phyloP scores from a whole-genome alignment of 2,329 filamentous ascomycete species.

The Ophiocordyceps unilateralis region DNA sequence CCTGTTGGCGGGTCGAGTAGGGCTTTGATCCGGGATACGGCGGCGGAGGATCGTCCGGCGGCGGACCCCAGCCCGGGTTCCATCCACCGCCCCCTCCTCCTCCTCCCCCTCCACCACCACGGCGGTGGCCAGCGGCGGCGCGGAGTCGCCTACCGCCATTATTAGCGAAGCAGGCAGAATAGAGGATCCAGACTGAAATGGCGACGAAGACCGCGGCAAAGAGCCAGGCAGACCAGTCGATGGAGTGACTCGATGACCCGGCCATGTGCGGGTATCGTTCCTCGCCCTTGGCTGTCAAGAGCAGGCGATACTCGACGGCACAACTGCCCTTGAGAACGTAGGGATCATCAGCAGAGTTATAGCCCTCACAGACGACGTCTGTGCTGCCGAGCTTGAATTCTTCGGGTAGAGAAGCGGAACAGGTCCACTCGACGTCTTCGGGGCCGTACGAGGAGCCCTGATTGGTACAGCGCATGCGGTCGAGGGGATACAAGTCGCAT shows the following conservation, averaged over 20 bases:
- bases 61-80: constrained; percentile 17
- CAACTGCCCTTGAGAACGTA: constrained; percentile 87
- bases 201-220: constrained; percentile 47
- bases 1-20: constrained; percentile 14
- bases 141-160: constrained; percentile 4
- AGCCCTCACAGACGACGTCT: constrained; percentile 87
- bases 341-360: constrained; percentile 55
- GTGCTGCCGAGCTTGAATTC: constrained; percentile 61
- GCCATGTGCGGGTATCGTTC: constrained; percentile 44
- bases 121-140: constrained; percentile 12
- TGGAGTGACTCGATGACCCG: constrained; percentile 16
- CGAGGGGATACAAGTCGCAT: constrained; percentile 54
- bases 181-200: constrained; percentile 45
- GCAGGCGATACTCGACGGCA: constrained; percentile 73
- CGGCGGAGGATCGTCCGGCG: constrained; percentile 33
- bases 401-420: constrained; percentile 43
- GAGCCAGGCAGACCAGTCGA: constrained; percentile 21
- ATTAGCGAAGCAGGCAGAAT: constrained; percentile 25
- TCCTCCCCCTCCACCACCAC: constrained; percentile 23
- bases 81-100: constrained; percentile 24
- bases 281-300: constrained; percentile 63
- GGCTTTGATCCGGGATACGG: constrained; percentile 23
- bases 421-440: constrained; percentile 85
- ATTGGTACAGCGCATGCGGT: constrained; percentile 82
- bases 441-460: constrained; percentile 60